Evolutionary conservation across 805 yeast genomes (phyloP).

Genomic region (Pichia nanzhaoensis): DNA sequence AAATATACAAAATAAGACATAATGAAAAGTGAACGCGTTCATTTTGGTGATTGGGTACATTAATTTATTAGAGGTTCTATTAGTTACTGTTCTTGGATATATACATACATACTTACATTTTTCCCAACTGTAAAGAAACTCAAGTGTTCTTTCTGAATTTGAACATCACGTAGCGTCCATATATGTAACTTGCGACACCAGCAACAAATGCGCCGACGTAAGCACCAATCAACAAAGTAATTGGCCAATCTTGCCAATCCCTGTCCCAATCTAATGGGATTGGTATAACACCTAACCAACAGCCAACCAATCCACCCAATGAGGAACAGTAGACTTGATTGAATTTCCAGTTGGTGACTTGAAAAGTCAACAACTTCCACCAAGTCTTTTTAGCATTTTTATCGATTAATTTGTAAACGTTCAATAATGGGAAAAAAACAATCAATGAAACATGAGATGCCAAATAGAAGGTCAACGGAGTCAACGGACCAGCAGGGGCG

Average conservation of each 20-base stretch:
- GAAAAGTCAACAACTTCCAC: slow-evolving; percentile 27
- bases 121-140: too few relatives aligned
- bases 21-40: background rate
- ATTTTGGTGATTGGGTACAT: background rate
- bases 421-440: slow-evolving; percentile 18
- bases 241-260: slow-evolving; percentile 95
- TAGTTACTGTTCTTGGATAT: too few relatives aligned
- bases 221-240: slow-evolving; percentile 74
- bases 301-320: slow-evolving; percentile 49
- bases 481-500: slow-evolving; percentile 17
- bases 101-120: background rate
- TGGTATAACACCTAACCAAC: slow-evolving; percentile 91
- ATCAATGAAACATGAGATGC: slow-evolving; percentile 16
- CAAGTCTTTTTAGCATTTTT: slow-evolving; percentile 21
- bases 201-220: slow-evolving; percentile 71
- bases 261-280: slow-evolving; percentile 98
- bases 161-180: slow-evolving; percentile 10
- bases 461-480: slow-evolving; percentile 14
- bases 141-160: slow-evolving; percentile 4
- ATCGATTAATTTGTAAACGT: slow-evolving; percentile 41
- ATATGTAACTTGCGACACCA: slow-evolving; percentile 18
- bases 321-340: slow-evolving; percentile 34
- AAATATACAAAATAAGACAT: too few relatives aligned
- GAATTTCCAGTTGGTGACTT: slow-evolving; percentile 22
- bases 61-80: too few relatives aligned